phyloP scores from a whole-genome alignment of 2,329 filamentous ascomycete species.

The Penicillium freii region DNA sequence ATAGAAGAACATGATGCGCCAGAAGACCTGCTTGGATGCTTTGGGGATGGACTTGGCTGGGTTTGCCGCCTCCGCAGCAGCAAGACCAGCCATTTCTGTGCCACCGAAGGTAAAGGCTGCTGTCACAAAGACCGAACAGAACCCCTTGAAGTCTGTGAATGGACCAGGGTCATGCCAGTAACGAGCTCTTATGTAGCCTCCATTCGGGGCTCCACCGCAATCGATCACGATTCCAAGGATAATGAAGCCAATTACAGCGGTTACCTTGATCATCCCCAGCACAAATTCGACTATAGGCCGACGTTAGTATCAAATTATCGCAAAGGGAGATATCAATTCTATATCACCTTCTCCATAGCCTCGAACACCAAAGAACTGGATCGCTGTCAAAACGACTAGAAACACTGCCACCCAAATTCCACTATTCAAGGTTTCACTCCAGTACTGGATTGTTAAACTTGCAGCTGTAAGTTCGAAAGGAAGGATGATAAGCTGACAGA shows the following conservation, averaged over 20 bases:
- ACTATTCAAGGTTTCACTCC: constrained; percentile 51
- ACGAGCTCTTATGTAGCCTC: constrained; percentile 41
- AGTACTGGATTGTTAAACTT: constrained; percentile 55
- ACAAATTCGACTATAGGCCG: constrained; percentile 54
- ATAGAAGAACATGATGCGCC: constrained; percentile 53
- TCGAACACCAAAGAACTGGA: constrained; percentile 59
- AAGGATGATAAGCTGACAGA: constrained; percentile 68
- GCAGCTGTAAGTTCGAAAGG: constrained; percentile 71
- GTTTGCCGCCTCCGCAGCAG: constrained; percentile 53
- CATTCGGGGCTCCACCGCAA: constrained; percentile 43
- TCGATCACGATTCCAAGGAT: constrained; percentile 71
- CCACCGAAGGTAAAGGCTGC: constrained; percentile 59
- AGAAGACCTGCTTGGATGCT: constrained; percentile 53
- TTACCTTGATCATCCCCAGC: constrained; percentile 58
- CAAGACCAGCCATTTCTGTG: constrained; percentile 55
- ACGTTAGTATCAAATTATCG: neutral
- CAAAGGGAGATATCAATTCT: too few species aligned
- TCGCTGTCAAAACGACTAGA: constrained; percentile 50
- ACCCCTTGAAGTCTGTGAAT: constrained; percentile 51
- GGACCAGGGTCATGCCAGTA: constrained; percentile 42
- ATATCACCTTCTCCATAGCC: constrained; percentile 34
- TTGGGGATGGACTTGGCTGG: constrained; percentile 51
- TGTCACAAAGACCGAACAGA: constrained; percentile 57
- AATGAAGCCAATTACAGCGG: constrained; percentile 62
- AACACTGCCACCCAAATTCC: constrained; percentile 59